These are phyloP conservation scores for Aphanoascus verrucosus DNA, from an alignment of 2,329 filamentous ascomycete species.

Conservation along the genomic window DNA sequence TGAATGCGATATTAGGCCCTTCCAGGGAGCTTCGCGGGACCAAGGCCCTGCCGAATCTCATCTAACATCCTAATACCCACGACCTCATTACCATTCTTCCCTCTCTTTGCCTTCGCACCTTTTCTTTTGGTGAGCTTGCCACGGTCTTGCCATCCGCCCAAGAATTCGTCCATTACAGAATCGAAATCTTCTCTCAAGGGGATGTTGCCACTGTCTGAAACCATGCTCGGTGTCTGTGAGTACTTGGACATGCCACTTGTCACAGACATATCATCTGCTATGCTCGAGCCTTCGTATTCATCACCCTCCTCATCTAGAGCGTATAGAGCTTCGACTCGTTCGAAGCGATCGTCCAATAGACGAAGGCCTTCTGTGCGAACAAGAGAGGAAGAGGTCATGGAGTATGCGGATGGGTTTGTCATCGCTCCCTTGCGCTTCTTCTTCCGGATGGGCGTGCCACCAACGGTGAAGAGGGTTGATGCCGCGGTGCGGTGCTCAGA, in stretches of 20 bases:
- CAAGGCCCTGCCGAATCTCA: conserved; percentile 70
- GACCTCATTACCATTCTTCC: conserved; percentile 71
- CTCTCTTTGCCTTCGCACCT: conserved; percentile 44
- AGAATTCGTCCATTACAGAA: conserved; percentile 83
- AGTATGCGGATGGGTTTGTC: conserved; percentile 77
- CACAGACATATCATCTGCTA: conserved; percentile 37
- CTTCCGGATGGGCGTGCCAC: conserved; percentile 52
- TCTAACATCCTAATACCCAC: conserved; percentile 81
- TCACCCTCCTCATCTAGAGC: conserved; percentile 49
- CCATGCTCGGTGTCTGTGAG: conserved; percentile 52
- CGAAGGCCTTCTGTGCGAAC: conserved; percentile 78
- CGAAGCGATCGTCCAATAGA: conserved; percentile 80
- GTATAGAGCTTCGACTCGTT: conserved; percentile 77
- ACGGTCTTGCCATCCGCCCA: conserved; percentile 50
- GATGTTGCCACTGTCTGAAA: conserved; percentile 34
- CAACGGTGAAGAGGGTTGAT: conserved; percentile 46
- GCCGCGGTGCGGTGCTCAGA: conserved; percentile 34
- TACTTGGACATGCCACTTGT: conserved; percentile 36
- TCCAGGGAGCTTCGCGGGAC: conserved; percentile 55
- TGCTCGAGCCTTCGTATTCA: conserved; percentile 34
- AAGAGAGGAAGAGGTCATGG: conserved; percentile 81
- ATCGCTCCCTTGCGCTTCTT: conserved; percentile 95
- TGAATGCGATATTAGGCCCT: conserved; percentile 20
- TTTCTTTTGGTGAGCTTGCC: conserved; percentile 34
- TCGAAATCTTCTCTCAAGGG: conserved; percentile 71